Evolutionary conservation across 176 grass and related monocot species (phyloP).

Genomic region (Bonia amplexicaulis): DNA sequence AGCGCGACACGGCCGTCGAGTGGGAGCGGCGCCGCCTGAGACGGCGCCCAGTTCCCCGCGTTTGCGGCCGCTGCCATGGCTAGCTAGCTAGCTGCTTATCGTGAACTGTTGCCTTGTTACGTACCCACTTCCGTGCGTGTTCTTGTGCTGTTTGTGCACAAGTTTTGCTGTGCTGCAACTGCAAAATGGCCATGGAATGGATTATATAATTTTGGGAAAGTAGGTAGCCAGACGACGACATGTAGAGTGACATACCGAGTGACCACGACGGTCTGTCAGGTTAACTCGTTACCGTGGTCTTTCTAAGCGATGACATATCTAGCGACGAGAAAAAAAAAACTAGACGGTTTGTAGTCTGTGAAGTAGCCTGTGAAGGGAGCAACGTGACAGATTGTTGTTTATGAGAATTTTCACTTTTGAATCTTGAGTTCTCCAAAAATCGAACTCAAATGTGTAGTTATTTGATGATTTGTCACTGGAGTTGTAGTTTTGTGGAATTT

Average conservation of each 20-base stretch:
- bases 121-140: not conserved
- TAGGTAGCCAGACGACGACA: not conserved
- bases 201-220: not conserved
- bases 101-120: not conserved
- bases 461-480: no score
- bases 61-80: not conserved
- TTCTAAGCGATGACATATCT: not conserved
- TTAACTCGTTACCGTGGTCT: not conserved
- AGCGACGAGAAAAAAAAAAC: not conserved
- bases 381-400: no score
- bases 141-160: not conserved
- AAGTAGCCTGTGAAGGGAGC: no score
- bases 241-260: not conserved
- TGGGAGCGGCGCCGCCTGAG: slow-evolving; percentile 7
- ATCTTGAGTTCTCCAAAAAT: no score
- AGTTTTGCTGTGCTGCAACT: not conserved
- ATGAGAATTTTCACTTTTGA: no score
- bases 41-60: not conserved
- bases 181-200: not conserved
- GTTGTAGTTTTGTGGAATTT: no score
- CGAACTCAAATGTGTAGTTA: no score
- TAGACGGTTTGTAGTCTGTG: no score
- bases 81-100: not conserved
- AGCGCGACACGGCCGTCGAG: slow-evolving; percentile 59
- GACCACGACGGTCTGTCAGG: not conserved